Base-by-base conservation (phyloP, 1,284 basidiomycete genomes). In the Macrocystidia cucumis region DNA sequence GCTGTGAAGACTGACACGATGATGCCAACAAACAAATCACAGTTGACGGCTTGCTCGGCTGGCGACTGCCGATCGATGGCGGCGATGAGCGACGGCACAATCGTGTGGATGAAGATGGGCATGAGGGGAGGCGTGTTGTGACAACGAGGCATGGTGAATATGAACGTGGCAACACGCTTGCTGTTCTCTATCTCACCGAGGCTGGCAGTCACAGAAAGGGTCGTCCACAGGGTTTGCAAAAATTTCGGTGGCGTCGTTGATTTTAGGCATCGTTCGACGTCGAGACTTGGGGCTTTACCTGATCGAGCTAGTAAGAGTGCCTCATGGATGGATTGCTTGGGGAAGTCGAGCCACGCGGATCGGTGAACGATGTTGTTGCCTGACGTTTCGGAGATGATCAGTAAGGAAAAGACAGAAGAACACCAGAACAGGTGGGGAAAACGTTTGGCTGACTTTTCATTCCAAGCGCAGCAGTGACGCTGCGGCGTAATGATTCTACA, bases 51-150 rank as follows among this genome's bases (percentile, higher is more conserved):
- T 44, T 77, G 72, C 39, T 81, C 74, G 1, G 69, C 49, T 21
- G 59, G 54, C 35, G 54, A 56, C 47, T 72, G 67, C 4, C 55
- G 57, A 47, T 87, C 83, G 33, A 80, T 66, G 4, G 52, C 45
- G 1, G 62, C 54, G 32, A 86, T 68, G 30, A 86, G 49, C 8
- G 64, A 62, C 5, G 83, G 84, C 7, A 82, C 51, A 9, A 80
- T 53, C 32, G 70, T 59, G 52, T 83, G 74, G 39, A 85, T 49
- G 54, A 87, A 88, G 23, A 84, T 67, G 1, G 82, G 82, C 16
- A 88, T 60, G 7, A 88, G 63, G 1, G 81, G 80, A 4, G 78
- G 75, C 1, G 64, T 61, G 29, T 56, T 59, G 11, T 66, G 50
- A 24, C 54, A 58, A 27, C 67, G 71, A 31, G 78, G 79, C 44